Conservation (phyloP, 495 filamentous ascomycete species). For the Neurospora sp. region DNA sequence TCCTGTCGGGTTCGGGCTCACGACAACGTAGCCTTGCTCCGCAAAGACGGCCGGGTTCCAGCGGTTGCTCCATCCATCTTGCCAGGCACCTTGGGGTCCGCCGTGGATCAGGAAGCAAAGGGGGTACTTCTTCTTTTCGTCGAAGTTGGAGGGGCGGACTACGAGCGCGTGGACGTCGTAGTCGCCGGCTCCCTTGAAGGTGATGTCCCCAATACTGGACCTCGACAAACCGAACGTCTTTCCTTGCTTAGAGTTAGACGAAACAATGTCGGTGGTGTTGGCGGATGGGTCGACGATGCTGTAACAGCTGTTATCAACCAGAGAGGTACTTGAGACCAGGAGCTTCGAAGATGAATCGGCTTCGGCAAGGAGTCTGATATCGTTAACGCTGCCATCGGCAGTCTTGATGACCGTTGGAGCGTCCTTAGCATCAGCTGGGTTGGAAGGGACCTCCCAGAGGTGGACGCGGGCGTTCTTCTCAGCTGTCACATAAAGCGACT, state of each 20-base stretch:
- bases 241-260: conserved; percentile 60
- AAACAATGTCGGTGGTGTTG: conserved; percentile 39
- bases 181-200: conserved; percentile 43
- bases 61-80: conserved; percentile 71
- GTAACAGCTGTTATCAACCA: conserved; percentile 62
- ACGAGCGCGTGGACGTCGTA: conserved; percentile 69
- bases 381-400: conserved; percentile 48
- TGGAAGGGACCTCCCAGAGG: conserved; percentile 52
- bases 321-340: conserved; percentile 53
- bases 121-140: conserved; percentile 64
- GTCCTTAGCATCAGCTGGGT: conserved; percentile 40
- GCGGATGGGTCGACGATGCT: conserved; percentile 44
- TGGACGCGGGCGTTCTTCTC: conserved; percentile 55
- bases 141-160: conserved; percentile 70
- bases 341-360: conserved; percentile 41
- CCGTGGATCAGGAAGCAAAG: conserved; percentile 80
- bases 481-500: conserved; percentile 52
- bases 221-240: conserved; percentile 55
- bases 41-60: conserved; percentile 92
- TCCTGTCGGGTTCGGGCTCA: conserved; percentile 83
- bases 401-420: conserved; percentile 46
- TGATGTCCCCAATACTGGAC: conserved; percentile 57
- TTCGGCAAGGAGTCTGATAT: conserved; percentile 42
- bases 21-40: conserved; percentile 81
- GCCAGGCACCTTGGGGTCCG: conserved; percentile 80